Base-by-base conservation (phyloP, 768 basidiomycete species). In the Phallus indusiatus region DNA sequence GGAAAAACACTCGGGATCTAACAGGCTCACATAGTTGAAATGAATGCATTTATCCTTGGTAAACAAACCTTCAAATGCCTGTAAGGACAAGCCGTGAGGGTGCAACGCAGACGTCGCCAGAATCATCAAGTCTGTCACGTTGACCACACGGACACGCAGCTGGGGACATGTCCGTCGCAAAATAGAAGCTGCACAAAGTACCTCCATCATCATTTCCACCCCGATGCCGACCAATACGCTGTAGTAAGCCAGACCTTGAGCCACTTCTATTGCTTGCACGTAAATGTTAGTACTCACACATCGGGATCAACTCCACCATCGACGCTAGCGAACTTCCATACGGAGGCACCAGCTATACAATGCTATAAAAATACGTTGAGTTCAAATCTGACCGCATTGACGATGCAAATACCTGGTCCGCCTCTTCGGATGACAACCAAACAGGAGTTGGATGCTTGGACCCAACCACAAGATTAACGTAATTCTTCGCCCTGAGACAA, bases 121-220 rank as follows among this genome's bases (percentile, higher is more conserved):
- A 60, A 94, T 85, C 82, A 96, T 86, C 49, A 94, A 76, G 66
- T 95, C 92, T 1, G 90, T 89, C 60, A 95, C 85, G 64, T 95
- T 94, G 59, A 94, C 83, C 59, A 94, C 88, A 18, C 90, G 83
- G 7, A 91, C 84, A 37, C 93, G 85, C 24, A 96, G 78, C 9
- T 78, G 77, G 1, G 88, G 84, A n/a, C 76, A 75, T 21, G 80
- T 72, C 66, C 82, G 81, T 65, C 86, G 84, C 22, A 94, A 80
- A 20, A 94, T 77, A 1, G 84, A 83, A 0, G 90, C 87, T 0
- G 93, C 92, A 1, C 89, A 86, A 66, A 95, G 84, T 57, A 92
- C 85, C 68, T 96, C 93, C 64, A 90, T 86, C 0, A 90, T 94
- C 21, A 90, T 79, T 70, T 94, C 93, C 24, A 89, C 85, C 62